Evolutionary conservation across 2,329 filamentous ascomycete genomes (phyloP).

Genomic region (Fusarium sp.): DNA sequence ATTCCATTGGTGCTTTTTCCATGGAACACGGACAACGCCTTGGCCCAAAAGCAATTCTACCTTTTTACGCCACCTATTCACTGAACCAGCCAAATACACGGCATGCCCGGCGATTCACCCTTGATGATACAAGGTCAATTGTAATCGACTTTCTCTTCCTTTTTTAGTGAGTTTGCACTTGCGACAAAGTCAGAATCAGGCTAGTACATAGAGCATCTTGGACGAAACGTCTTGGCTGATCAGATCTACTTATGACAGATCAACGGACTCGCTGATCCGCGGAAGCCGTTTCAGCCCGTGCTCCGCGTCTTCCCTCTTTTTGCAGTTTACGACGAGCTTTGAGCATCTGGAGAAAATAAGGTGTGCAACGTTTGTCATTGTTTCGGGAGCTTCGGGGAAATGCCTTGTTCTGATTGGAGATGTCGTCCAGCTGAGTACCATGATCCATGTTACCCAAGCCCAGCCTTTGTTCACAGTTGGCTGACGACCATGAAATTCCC

Average conservation of each 20-base stretch:
- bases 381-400: background rate
- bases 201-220: background rate
- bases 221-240: background rate
- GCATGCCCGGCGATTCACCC: background rate
- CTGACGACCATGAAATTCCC: background rate
- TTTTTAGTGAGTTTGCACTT: background rate
- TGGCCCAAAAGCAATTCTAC: background rate
- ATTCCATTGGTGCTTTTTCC: background rate
- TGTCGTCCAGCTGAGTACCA: background rate
- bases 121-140: background rate
- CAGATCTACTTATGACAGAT: background rate
- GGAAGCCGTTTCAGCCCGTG: background rate
- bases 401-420: background rate
- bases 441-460: slow-evolving; percentile 1
- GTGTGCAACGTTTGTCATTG: background rate
- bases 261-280: background rate
- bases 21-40: background rate
- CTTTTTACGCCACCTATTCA: background rate
- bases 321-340: background rate
- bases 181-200: background rate
- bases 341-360: background rate
- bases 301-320: background rate
- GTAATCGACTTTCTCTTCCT: background rate
- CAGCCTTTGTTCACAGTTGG: background rate
- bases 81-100: background rate